These are phyloP conservation scores for Exobasidium cylindrosporum DNA, from an alignment of 1,284 basidiomycete genomes.

Conservation along the genomic window DNA sequence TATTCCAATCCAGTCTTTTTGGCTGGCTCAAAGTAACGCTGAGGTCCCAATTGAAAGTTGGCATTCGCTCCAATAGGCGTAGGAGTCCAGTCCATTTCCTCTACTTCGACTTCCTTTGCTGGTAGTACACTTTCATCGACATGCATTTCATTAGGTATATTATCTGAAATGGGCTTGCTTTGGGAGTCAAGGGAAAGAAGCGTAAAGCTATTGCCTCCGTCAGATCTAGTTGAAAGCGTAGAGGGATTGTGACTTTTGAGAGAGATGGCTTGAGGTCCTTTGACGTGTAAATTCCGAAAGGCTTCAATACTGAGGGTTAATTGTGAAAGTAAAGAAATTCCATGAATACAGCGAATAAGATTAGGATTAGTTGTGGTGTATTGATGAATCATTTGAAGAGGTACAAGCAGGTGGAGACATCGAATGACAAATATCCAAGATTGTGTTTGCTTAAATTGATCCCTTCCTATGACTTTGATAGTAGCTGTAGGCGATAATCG, in stretches of 20 bases:
- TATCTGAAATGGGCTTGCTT: too few relatives aligned
- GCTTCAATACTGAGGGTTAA: background rate
- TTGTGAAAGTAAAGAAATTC: background rate
- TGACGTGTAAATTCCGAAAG: background rate
- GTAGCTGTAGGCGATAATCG: background rate
- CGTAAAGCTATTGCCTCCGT: background rate
- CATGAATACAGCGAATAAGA: too few relatives aligned
- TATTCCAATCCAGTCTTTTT: conserved; percentile 4
- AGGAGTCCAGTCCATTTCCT: conserved; percentile 5
- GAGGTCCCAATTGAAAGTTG: background rate
- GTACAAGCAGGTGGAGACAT: background rate
- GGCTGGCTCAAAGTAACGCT: background rate
- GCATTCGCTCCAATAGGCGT: background rate
- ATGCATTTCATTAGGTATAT: background rate
- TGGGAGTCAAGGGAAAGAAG: background rate
- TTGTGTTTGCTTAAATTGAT: background rate
- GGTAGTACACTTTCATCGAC: background rate
- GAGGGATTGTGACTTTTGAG: too few relatives aligned
- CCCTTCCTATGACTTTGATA: background rate
- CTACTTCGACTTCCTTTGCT: background rate
- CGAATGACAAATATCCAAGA: background rate
- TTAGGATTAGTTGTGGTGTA: too few relatives aligned
- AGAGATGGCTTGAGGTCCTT: background rate
- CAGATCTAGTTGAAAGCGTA: too few relatives aligned
- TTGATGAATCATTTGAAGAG: background rate